Evolutionary conservation across 805 yeast genomes (phyloP).

Genomic region (Kuraishia piskuri): DNA sequence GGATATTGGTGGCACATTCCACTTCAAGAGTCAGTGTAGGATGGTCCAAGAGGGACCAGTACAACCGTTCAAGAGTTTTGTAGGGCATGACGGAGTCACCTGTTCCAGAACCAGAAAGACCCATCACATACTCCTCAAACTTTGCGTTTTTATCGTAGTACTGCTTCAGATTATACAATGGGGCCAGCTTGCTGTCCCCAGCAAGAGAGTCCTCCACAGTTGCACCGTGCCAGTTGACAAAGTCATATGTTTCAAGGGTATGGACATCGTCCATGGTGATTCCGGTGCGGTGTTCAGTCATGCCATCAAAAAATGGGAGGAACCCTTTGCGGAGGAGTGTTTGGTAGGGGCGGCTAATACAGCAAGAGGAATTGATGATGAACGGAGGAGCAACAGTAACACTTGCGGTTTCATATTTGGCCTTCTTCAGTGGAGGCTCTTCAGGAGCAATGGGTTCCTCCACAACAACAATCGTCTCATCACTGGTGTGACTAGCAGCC

Average conservation of each 20-base stretch:
- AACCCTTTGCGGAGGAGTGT: constrained; percentile 42
- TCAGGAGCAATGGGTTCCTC: no score
- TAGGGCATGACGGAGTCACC: background rate
- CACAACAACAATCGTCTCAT: no score
- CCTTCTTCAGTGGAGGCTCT: background rate
- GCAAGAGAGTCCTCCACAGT: constrained; percentile 29
- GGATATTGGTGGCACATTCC: constrained; percentile 24
- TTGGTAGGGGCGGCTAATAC: constrained; percentile 12
- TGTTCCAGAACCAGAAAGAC: background rate
- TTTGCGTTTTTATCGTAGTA: constrained; percentile 47
- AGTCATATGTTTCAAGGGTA: constrained; percentile 32
- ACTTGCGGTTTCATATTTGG: background rate
- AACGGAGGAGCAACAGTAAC: no score
- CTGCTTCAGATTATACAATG: constrained; percentile 46
- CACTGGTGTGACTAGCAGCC: no score
- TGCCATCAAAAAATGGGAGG: constrained; percentile 37
- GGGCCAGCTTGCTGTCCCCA: constrained; percentile 32
- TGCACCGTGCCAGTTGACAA: constrained; percentile 33
- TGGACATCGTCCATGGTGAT: constrained; percentile 23
- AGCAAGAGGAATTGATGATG: background rate
- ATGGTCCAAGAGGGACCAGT: constrained; percentile 30
- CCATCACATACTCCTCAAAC: constrained; percentile 21
- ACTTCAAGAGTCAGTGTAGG: constrained; percentile 22
- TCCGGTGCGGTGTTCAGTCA: constrained; percentile 33
- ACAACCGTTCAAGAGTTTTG: constrained; percentile 29